Evolutionary conservation across 768 basidiomycete genomes (phyloP).

Genomic region (Macrocybe gigantea): DNA sequence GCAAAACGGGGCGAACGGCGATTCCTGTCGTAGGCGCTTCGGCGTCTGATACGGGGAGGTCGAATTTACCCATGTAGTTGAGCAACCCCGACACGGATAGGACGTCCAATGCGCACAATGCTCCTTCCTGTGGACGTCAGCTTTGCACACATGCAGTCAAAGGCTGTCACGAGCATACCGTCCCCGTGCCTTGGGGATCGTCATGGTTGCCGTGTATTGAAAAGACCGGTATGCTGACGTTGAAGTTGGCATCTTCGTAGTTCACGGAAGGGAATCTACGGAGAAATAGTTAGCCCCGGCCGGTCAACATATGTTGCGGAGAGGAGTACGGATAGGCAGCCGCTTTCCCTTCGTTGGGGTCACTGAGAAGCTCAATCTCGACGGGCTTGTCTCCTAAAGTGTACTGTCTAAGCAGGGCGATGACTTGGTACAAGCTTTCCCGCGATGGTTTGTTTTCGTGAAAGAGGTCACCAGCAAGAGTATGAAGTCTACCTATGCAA

Average conservation of each 20-base stretch:
- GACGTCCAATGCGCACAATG: slow-evolving; percentile 91
- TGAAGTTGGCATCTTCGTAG: slow-evolving; percentile 95
- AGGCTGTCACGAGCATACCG: slow-evolving; percentile 45
- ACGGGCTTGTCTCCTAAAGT: slow-evolving; percentile 86
- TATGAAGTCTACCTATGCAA: slow-evolving; percentile 83
- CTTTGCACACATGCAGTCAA: background rate
- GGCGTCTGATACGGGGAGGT: slow-evolving; percentile 71
- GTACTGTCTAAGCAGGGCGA: slow-evolving; percentile 86
- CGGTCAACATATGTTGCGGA: slow-evolving; percentile 18
- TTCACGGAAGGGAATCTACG: slow-evolving; percentile 91
- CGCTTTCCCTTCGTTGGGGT: slow-evolving; percentile 87
- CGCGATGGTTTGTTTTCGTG: slow-evolving; percentile 96
- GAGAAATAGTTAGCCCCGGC: background rate
- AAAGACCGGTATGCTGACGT: slow-evolving; percentile 94
- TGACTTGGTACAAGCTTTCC: slow-evolving; percentile 83
- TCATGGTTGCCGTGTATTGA: slow-evolving; percentile 99
- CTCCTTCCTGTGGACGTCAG: slow-evolving; percentile 64
- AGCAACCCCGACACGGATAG: slow-evolving; percentile 90
- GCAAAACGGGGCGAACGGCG: slow-evolving; percentile 82
- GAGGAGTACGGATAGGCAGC: slow-evolving; percentile 65
- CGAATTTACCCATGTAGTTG: slow-evolving; percentile 98
- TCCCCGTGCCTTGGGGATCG: slow-evolving; percentile 94
- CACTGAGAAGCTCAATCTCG: slow-evolving; percentile 86
- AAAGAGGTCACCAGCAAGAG: slow-evolving; percentile 94
- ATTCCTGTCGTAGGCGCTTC: slow-evolving; percentile 70